Conservation (phyloP, 495 filamentous ascomycete genomes). For the Astrothelium subdiscretum region DNA sequence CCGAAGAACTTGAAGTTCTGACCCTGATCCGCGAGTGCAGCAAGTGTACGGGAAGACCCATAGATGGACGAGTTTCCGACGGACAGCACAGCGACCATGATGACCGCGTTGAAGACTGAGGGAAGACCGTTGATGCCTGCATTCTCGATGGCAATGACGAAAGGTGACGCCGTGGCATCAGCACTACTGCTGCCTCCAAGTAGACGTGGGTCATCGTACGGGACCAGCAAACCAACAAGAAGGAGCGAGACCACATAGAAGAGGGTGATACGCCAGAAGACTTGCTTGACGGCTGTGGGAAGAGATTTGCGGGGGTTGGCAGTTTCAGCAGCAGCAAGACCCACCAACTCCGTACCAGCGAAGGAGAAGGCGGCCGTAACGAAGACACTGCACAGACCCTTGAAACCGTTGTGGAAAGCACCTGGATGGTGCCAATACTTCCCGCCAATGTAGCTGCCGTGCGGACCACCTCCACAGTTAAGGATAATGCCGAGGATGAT, state of each 20-base stretch:
- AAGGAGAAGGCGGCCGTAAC: slow-evolving; percentile 91
- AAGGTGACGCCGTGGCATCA: slow-evolving; percentile 70
- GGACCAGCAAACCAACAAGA: slow-evolving; percentile 63
- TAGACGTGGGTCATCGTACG: slow-evolving; percentile 51
- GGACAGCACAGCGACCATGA: slow-evolving; percentile 76
- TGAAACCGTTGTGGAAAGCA: slow-evolving; percentile 87
- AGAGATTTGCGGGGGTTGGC: slow-evolving; percentile 78
- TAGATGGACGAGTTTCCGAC: slow-evolving; percentile 84
- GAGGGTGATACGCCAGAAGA: slow-evolving; percentile 88
- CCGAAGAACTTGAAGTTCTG: slow-evolving; percentile 66
- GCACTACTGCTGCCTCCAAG: slow-evolving; percentile 40
- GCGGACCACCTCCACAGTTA: slow-evolving; percentile 54
- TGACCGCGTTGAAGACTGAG: slow-evolving; percentile 82
- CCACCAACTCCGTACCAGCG: slow-evolving; percentile 86
- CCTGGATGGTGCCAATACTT: slow-evolving; percentile 74
- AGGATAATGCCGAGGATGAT: slow-evolving; percentile 30
- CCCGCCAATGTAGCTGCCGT: slow-evolving; percentile 73
- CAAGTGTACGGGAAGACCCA: slow-evolving; percentile 75
- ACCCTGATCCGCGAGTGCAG: slow-evolving; percentile 73
- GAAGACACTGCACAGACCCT: slow-evolving; percentile 86
- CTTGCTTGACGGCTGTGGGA: slow-evolving; percentile 79
- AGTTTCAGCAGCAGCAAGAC: slow-evolving; percentile 79
- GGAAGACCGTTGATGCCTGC: slow-evolving; percentile 65
- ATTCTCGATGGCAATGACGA: slow-evolving; percentile 77
- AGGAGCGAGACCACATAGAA: slow-evolving; percentile 72